Conservation (phyloP, 345 rosid genomes). For the Linum usitatissimum region DNA sequence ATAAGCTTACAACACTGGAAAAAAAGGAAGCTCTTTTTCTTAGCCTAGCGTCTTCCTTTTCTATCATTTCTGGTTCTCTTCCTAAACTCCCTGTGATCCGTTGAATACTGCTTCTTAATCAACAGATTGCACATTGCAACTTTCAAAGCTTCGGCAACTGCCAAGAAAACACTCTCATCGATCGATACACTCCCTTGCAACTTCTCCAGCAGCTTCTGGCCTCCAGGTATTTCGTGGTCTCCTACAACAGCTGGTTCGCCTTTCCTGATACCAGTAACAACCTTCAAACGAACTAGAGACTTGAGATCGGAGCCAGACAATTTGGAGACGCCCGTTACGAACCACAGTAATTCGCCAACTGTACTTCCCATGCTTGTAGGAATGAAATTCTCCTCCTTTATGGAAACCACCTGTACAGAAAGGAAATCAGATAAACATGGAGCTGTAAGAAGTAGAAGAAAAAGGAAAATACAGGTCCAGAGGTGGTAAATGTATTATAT, state of each 20-base stretch:
- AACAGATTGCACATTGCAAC: slow-evolving; percentile 62
- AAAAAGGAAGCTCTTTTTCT: background rate
- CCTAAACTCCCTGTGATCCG: slow-evolving; percentile 63
- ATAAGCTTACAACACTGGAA: too few species aligned
- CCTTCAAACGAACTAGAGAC: slow-evolving; percentile 27
- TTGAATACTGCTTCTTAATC: slow-evolving; percentile 77
- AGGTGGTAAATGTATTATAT: too few species aligned
- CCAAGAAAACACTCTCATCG: slow-evolving; percentile 46
- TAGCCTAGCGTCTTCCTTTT: slow-evolving; percentile 30
- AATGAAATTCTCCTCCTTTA: slow-evolving; percentile 50
- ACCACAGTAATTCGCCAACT: slow-evolving; percentile 45
- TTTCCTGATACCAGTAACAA: slow-evolving; percentile 29
- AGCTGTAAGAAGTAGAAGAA: too few species aligned
- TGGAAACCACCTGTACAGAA: slow-evolving; percentile 39
- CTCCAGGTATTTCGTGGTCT: slow-evolving; percentile 54
- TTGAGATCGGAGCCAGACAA: slow-evolving; percentile 27
- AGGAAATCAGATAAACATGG: background rate
- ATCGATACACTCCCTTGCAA: slow-evolving; percentile 50
- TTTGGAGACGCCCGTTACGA: slow-evolving; percentile 68
- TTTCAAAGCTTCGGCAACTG: slow-evolving; percentile 75
- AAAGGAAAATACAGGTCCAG: too few species aligned
- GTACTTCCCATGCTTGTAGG: slow-evolving; percentile 51
- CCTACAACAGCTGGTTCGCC: slow-evolving; percentile 23
- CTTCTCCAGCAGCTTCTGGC: slow-evolving; percentile 44
- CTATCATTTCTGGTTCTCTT: slow-evolving; percentile 80